Evolutionary conservation across 2,329 filamentous ascomycete species (phyloP), one percentile per base, ranked within the genome.

Genomic region (Aspergillus felis): DNA sequence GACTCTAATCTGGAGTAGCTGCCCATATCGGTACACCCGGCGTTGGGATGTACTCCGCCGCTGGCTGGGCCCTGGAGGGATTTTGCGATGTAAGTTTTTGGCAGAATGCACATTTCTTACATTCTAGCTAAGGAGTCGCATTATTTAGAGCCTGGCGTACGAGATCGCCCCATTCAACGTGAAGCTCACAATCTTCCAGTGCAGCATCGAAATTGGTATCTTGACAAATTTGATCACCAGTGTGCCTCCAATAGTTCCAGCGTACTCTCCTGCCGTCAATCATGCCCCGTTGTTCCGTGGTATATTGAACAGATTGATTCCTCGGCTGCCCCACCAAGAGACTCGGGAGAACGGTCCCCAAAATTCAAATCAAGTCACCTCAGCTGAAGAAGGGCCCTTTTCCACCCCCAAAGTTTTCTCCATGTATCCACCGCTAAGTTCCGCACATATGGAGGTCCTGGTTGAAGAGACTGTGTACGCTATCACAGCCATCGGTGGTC

Each of bases 151-250:
- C 58, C 82, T 99, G 25, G 92, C 93, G 1, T 99, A 97, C 75
- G 94, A 99, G 76, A 89, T 99, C 62, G 90, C 93, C 0, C 94
- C 94, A 0, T 97, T 97, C 79, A 97, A 97, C 76, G 87, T 97
- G 78, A 96, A 93, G 74, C 85, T 97, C 74, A 97, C 92, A 44
- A 92, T 97, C 64, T 88, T 99, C 48, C 93, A 99, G 79, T 92
- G 92, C 27, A 95, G 92, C 75, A 91, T 96, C 77, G 93, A 97
- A 78, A 90, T 96, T 60, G 87, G 89, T 62, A 87, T 91, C 32
- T 81, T 97, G 57, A 94, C 91, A 28, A 96, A 96, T 76, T 87
- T 88, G 56, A 89, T 97, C 66, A 89, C 87, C 51, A 91, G 93
- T 64, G 89, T 90, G 2, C 92, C 93, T 4, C 87, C 87, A 38